Evolutionary conservation across 148 eudicot genomes (phyloP), one percentile per base, ranked within the genome.

Genomic region (Vaccinium vitisidaea): DNA sequence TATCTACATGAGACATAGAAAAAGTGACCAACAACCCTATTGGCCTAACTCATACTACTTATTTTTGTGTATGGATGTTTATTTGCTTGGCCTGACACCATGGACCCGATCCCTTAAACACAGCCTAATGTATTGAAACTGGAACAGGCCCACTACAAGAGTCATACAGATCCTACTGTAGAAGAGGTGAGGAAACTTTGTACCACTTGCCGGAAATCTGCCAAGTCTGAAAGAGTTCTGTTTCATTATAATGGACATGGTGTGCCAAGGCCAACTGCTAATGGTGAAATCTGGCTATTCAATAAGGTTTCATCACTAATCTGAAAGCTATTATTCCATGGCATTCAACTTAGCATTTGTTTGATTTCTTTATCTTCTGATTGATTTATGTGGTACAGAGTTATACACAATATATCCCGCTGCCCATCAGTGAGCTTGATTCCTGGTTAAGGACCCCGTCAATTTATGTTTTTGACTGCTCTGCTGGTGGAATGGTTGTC

Each of bases 231-330:
- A 88, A 93, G 99, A 86, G 98, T 97, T 87, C 92, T 97, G 70
- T 97, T 93, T 88, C 99, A 97, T 84, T 97, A 97, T 84, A 97
- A 97, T 91, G 99, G 99, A 77, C 98, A 97, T 87, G 98, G 99
- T 48, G 98, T 95, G 87, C 98, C 99, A 59, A 97, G 95, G 86
- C 99, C 99, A 81, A 95, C 98, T 30, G 58, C 94, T 12, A 97
- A 91, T 86, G 98, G 98, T 77, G 99, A 97, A 94, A 93, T 97
- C 83, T 97, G 99, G 99, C 91, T 97, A 71, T 97, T 95, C 86
- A 97, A 97, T 87, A 94, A 92, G 97, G 99, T 97, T 76, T 83
- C 81, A n/a, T 82, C 82, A 27, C 80, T 70, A 53, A 70, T 58
- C 81, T 73, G 23, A 8, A 61, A 80, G 8, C 80, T 16, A 54